Conservation (phyloP, 148 eudicot species). For the Rhododendron simsii region DNA sequence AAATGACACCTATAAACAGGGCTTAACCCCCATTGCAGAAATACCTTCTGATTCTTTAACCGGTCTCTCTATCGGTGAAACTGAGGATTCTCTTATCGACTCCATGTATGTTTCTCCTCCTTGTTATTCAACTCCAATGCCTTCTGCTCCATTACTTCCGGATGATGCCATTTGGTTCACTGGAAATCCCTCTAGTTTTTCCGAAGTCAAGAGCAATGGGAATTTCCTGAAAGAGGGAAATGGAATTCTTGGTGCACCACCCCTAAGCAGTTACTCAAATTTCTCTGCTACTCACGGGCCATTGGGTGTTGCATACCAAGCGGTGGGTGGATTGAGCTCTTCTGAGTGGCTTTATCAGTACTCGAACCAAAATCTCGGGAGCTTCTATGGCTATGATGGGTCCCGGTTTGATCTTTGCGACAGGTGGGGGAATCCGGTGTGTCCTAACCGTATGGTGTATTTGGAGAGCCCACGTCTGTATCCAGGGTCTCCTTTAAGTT, state of each 20-base stretch:
- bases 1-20: constrained; percentile 24
- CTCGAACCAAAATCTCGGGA: constrained; percentile 28
- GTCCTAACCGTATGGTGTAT: constrained; percentile 33
- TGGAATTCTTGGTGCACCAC: constrained; percentile 42
- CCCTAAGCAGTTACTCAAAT: constrained; percentile 18
- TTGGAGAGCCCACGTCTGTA: constrained; percentile 36
- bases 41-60: constrained; percentile 28
- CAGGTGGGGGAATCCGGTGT: constrained; percentile 48
- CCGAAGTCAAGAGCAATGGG: constrained; percentile 6
- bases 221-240: constrained; percentile 15
- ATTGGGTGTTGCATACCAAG: constrained; percentile 24
- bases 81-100: constrained; percentile 5
- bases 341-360: constrained; percentile 57
- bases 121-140: constrained; percentile 41
- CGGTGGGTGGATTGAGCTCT: constrained; percentile 37
- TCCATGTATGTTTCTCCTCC: constrained; percentile 14
- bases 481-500: constrained; percentile 37
- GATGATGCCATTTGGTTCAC: constrained; percentile 47
- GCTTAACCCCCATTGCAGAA: constrained; percentile 63
- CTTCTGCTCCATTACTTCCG: constrained; percentile 65
- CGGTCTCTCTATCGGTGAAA: constrained; percentile 31
- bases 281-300: constrained; percentile 18
- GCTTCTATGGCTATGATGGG: constrained; percentile 24
- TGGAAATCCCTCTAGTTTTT: constrained; percentile 20
- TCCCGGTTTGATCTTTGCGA: constrained; percentile 42